Percentiles rank a stretch among this genome's conserved stretches.
Conservation (phyloP, 441 rosid species). For the Populus trichocarpa region DNA sequence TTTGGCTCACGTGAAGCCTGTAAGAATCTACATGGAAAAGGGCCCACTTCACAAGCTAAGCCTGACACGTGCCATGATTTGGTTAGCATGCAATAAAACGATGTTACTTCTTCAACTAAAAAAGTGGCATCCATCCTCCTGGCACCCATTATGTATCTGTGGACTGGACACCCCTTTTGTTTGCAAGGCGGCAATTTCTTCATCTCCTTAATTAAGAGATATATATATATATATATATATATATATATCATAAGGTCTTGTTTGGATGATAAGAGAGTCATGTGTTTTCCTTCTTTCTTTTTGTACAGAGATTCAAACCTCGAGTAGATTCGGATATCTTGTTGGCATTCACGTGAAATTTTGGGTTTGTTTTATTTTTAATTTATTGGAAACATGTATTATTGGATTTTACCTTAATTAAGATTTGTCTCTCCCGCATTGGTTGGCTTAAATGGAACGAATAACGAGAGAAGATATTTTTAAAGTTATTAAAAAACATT, state of each 20-base stretch:
- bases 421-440: not conserved
- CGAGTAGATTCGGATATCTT: not conserved
- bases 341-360: not conserved
- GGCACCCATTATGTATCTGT: too few relatives aligned
- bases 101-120: constrained; percentile 26
- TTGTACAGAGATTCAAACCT: not conserved
- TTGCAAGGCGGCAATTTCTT: not conserved
- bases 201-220: not conserved
- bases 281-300: too few relatives aligned
- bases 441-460: not conserved
- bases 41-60: constrained; percentile 27
- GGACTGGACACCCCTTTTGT: not conserved
- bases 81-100: constrained; percentile 10
- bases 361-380: not conserved
- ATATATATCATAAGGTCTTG: too few relatives aligned
- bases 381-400: not conserved
- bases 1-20: constrained; percentile 43
- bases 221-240: too few relatives aligned
- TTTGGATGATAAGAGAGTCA: too few relatives aligned
- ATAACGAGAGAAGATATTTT: not conserved
- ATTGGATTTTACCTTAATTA: not conserved
- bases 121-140: not conserved
- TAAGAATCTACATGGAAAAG: constrained; percentile 20
- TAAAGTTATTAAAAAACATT: too few relatives aligned
- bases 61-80: constrained; percentile 32